Conservation (phyloP, 768 basidiomycete genomes). For the Kwoniella pini region DNA sequence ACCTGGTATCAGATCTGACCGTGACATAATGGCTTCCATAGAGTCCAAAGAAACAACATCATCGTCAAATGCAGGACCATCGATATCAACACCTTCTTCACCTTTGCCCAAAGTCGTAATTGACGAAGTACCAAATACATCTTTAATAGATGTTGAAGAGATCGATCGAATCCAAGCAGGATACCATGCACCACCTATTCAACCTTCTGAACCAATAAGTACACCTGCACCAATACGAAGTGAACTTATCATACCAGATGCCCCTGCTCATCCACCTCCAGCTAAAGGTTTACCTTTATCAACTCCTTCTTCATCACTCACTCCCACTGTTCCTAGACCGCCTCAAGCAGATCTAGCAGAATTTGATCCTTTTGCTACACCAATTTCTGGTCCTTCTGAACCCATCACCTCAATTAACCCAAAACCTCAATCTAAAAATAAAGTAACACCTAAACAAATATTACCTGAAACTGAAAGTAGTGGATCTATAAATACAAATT, state of each 20-base stretch:
- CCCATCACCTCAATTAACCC: neutral
- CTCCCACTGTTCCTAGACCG: slow-evolving; percentile 10
- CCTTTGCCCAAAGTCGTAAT: slow-evolving; percentile 1
- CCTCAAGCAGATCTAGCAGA: slow-evolving; percentile 28
- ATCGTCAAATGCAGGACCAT: neutral
- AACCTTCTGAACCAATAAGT: neutral
- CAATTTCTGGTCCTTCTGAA: slow-evolving; percentile 5
- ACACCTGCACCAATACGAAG: slow-evolving; percentile 12
- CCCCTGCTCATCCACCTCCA: slow-evolving; percentile 21
- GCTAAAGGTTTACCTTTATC: slow-evolving; percentile 23
- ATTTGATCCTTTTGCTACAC: slow-evolving; percentile 38
- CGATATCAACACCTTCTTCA: neutral
- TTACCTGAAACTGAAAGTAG: slow-evolving; percentile 4
- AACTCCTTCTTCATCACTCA: slow-evolving; percentile 21
- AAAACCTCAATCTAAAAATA: neutral
- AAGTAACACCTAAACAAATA: neutral
- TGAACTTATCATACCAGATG: slow-evolving; percentile 14
- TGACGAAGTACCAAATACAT: slow-evolving; percentile 1
- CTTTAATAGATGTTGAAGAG: neutral
- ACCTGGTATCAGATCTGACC: no score
- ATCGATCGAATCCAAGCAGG: neutral
- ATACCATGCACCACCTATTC: slow-evolving; percentile 6
- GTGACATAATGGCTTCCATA: no score
- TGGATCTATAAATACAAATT: neutral
- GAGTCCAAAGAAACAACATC: no score